phyloP scores from a whole-genome alignment of 2,329 filamentous ascomycete species.

The Claviceps arundinis region DNA sequence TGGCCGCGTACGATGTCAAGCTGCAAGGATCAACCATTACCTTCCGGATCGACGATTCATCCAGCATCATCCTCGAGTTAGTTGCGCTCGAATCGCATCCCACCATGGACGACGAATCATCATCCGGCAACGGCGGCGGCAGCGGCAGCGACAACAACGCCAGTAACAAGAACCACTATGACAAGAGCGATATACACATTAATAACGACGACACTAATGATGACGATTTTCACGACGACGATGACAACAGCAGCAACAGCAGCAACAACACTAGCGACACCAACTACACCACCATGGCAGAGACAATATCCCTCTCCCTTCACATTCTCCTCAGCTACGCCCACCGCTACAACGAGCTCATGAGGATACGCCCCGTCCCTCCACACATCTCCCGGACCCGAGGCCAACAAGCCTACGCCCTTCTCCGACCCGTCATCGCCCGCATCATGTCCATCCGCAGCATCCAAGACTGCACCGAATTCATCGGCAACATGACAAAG shows the following conservation, averaged over 20 bases:
- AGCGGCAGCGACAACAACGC: neutral
- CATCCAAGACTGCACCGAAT: constrained; percentile 24
- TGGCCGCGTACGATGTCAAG: constrained; percentile 58
- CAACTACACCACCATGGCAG: constrained; percentile 39
- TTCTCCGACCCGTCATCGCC: constrained; percentile 39
- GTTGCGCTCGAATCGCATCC: constrained; percentile 39
- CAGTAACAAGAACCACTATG: neutral
- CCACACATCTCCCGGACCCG: constrained; percentile 24
- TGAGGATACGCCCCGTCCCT: constrained; percentile 45
- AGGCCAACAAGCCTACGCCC: constrained; percentile 30
- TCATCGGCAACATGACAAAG: constrained; percentile 29
- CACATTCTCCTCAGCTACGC: constrained; percentile 67
- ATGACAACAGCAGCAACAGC: neutral
- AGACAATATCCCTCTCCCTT: constrained; percentile 52
- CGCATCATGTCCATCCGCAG: constrained; percentile 31
- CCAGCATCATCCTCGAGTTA: constrained; percentile 53
- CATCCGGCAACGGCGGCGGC: neutral
- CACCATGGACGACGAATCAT: constrained; percentile 18
- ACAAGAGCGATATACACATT: neutral
- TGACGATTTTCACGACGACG: too few relatives aligned
- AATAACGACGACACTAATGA: neutral
- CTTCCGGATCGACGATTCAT: constrained; percentile 37
- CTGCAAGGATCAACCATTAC: constrained; percentile 45
- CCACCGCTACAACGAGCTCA: constrained; percentile 61
- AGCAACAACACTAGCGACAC: neutral